Evolutionary conservation across 2,329 filamentous ascomycete genomes (phyloP).

Genomic region (Arthrinium puccinioides): DNA sequence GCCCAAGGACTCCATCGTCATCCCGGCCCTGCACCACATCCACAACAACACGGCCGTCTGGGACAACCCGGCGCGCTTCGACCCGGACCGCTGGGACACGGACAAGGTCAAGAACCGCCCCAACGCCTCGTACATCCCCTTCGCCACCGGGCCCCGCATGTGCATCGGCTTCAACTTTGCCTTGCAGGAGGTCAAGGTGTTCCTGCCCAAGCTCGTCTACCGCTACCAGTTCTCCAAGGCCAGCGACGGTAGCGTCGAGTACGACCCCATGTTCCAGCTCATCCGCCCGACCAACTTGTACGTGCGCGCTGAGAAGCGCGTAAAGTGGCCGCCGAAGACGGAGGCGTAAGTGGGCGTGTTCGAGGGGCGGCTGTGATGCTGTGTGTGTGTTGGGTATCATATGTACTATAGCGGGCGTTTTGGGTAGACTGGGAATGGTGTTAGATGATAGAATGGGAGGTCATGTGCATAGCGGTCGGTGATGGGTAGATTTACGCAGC

Average conservation of each 20-base stretch:
- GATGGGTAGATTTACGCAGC: no score
- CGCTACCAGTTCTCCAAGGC: conserved; percentile 49
- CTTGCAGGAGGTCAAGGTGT: conserved; percentile 52
- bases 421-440: no score
- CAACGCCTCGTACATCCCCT: conserved; percentile 48
- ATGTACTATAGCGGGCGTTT: no score
- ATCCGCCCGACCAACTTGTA: conserved; percentile 50
- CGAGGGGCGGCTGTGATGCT: no score
- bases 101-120: conserved; percentile 44
- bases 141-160: conserved; percentile 47
- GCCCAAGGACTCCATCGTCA: conserved; percentile 42
- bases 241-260: conserved; percentile 43
- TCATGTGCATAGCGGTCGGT: no score
- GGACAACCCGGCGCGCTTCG: conserved; percentile 50
- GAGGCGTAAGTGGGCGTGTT: neutral
- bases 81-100: conserved; percentile 53
- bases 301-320: conserved; percentile 38
- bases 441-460: no score
- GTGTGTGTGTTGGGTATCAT: no score
- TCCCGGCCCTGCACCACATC: conserved; percentile 43
- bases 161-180: conserved; percentile 62
- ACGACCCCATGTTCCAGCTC: conserved; percentile 53
- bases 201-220: conserved; percentile 50
- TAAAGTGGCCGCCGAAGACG: conserved; percentile 35
- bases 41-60: conserved; percentile 48